Base-by-base conservation (phyloP, 2,329 filamentous ascomycete genomes). In the Fusarium dimerum region DNA sequence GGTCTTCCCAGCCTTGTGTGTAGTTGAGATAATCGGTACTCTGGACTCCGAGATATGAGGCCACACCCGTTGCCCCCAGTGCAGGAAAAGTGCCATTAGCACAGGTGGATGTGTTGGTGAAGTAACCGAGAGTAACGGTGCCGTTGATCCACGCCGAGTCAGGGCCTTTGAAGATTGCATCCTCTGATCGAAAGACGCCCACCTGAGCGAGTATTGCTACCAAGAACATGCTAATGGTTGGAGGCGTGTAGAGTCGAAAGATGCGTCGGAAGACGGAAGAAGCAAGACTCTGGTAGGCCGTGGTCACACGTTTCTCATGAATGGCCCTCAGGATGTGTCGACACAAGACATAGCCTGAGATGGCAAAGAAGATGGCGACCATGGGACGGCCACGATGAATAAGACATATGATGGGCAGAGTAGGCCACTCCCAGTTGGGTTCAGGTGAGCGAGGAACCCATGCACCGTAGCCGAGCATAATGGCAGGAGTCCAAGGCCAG, bases 331-430 rank as follows among this genome's bases (percentile, higher is more conserved):
- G 50, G 17, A 74, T 69, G 48, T 74, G 71, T 6, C 72, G 66
- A 18, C 67, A 73, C 34, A 75, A 64, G 26, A 75, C 73, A 45
- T 75, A 75, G n/a, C 73, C 73, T 0, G 73, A 75, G 29, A 75
- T 74, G 59, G 71, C 72, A 45, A 76, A 76, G 64, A 76, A 76
- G 39, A 76, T 72, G 47, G 72, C 70, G 6, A 75, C 72, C 72
- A 75, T 75, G 11, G 72, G 67, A 6, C 71, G 67, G 4, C 73
- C 73, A 39, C 72, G 69, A 48, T 74, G 70, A 54, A 74, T 44
- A 3, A 75, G 67, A 43, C 72, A 74, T 30, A 75, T 43, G 49
- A 75, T 74, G n/a, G 73, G 73, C 43, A 75, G 49, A 7, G 69
- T 68, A 5, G 62, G 55, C 66, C 63, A 68, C 15, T 60, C 60